Evolutionary conservation across 2,329 filamentous ascomycete genomes (phyloP).

Genomic region (Kalaharituber pfeilii): DNA sequence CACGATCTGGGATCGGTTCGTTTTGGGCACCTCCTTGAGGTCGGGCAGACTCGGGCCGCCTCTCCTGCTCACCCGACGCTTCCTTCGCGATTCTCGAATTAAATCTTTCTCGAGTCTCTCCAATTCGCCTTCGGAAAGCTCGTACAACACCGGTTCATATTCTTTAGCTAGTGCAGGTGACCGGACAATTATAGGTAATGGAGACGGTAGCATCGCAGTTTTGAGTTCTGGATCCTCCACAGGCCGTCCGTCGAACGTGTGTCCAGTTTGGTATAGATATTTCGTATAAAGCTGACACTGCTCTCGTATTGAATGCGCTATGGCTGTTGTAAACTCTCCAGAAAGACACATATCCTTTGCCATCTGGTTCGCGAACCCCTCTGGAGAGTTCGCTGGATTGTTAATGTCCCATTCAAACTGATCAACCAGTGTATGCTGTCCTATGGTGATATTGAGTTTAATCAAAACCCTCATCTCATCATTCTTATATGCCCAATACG

Average conservation of each 20-base stretch:
- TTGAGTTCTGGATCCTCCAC: conserved; percentile 83
- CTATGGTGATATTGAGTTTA: conserved; percentile 95
- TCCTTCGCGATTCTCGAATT: conserved; percentile 79
- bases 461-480: conserved; percentile 95
- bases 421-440: conserved; percentile 79
- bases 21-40: conserved; percentile 82
- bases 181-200: conserved; percentile 65
- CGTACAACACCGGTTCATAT: conserved; percentile 82
- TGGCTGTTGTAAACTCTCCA: conserved; percentile 91
- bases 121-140: conserved; percentile 75
- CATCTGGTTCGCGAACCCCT: conserved; percentile 85
- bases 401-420: conserved; percentile 99
- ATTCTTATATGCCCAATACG: conserved; percentile 91
- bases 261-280: conserved; percentile 79
- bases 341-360: conserved; percentile 74
- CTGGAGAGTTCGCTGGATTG: conserved; percentile 79
- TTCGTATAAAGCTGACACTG: conserved; percentile 88
- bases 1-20: conserved; percentile 79
- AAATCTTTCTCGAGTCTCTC: conserved; percentile 85
- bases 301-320: conserved; percentile 93
- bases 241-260: conserved; percentile 85
- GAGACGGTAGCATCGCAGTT: conserved; percentile 68
- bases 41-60: conserved; percentile 90
- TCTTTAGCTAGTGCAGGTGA: conserved; percentile 88
- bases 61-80: conserved; percentile 82